Conservation (phyloP, 2,329 filamentous ascomycete species). For the Ascochyta rabiei region DNA sequence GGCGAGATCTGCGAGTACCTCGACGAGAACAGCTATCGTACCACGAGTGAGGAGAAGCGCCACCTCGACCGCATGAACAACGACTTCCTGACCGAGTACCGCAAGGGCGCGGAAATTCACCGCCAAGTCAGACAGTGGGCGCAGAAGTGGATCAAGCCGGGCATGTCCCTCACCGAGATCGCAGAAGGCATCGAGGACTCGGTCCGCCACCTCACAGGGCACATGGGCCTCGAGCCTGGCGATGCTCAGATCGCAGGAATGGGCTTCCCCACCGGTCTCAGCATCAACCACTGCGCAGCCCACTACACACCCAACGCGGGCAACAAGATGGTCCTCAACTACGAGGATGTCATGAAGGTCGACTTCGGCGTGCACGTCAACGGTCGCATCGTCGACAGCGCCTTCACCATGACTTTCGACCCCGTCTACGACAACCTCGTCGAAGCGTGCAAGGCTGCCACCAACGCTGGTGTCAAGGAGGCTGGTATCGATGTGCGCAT, state of each 20-base stretch:
- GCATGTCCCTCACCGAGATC: conserved; percentile 79
- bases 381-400: conserved; percentile 73
- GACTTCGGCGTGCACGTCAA: conserved; percentile 76
- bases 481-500: conserved; percentile 92
- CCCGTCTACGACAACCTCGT: conserved; percentile 72
- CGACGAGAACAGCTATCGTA: conserved; percentile 78
- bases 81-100: conserved; percentile 80
- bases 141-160: conserved; percentile 79
- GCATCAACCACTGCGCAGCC: conserved; percentile 82
- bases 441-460: conserved; percentile 70
- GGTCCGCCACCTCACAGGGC: conserved; percentile 76
- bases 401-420: conserved; percentile 72
- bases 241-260: conserved; percentile 80
- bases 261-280: conserved; percentile 85
- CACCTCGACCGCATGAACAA: conserved; percentile 80
- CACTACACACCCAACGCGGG: conserved; percentile 88
- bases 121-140: conserved; percentile 85
- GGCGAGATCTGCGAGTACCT: conserved; percentile 80
- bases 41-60: conserved; percentile 83
- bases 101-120: conserved; percentile 86
- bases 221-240: conserved; percentile 76
- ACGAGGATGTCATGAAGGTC: conserved; percentile 75
- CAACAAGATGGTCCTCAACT: conserved; percentile 73
- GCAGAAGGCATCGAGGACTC: conserved; percentile 86
- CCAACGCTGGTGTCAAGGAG: conserved; percentile 79